Conservation (phyloP, 148 eudicot genomes). For the Tetragonia tetragonoides region DNA sequence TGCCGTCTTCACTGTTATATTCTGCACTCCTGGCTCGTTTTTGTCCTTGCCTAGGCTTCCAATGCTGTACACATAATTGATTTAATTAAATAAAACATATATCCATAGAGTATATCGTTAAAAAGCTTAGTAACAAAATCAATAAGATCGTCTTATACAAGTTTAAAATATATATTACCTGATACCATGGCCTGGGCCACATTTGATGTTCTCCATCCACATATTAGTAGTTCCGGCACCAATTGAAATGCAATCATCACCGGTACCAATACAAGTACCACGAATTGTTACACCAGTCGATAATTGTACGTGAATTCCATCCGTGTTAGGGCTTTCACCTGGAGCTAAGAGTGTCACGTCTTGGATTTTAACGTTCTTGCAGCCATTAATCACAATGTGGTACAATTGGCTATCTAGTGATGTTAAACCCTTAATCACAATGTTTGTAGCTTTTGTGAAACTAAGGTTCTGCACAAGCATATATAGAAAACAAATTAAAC, state of each 20-base stretch:
- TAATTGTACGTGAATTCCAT: slow-evolving; percentile 26
- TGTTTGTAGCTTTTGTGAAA: slow-evolving; percentile 39
- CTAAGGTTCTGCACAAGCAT: slow-evolving; percentile 9
- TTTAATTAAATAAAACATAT: neutral
- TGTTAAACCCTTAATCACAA: slow-evolving; percentile 29
- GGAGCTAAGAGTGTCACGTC: slow-evolving; percentile 29
- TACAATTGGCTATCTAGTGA: slow-evolving; percentile 46
- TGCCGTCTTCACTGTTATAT: slow-evolving; percentile 39
- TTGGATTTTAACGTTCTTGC: slow-evolving; percentile 32
- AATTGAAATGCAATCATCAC: slow-evolving; percentile 57
- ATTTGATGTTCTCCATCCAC: slow-evolving; percentile 42
- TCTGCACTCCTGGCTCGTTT: slow-evolving; percentile 45
- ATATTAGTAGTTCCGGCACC: slow-evolving; percentile 38
- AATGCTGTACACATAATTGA: slow-evolving; percentile 27
- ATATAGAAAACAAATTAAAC: too few species aligned
- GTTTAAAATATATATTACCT: slow-evolving; percentile 10
- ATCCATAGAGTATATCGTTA: too few species aligned
- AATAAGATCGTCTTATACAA: too few species aligned
- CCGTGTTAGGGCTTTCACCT: slow-evolving; percentile 35
- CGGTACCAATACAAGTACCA: slow-evolving; percentile 39
- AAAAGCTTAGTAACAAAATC: too few species aligned
- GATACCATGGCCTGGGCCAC: slow-evolving; percentile 60
- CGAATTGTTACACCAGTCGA: slow-evolving; percentile 37
- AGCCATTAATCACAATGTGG: slow-evolving; percentile 39
- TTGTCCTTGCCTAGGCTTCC: slow-evolving; percentile 43